These are phyloP conservation scores for Magnusiomyces tetraspermus DNA, from an alignment of 1,139 yeast species.

Conservation along the genomic window DNA sequence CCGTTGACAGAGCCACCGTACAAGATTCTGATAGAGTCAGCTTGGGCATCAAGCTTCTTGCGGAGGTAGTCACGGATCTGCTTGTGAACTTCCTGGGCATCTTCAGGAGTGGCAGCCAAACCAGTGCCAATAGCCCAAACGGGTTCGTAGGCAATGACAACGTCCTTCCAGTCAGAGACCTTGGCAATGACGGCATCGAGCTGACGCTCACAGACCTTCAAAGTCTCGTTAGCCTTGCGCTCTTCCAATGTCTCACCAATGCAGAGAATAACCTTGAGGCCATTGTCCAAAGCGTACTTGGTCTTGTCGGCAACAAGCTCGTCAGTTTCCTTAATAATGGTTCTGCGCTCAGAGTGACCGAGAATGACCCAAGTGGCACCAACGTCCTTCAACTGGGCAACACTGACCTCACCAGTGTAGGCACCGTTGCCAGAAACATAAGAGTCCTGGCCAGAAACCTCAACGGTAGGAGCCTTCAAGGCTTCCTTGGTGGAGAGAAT, in stretches of 20 bases:
- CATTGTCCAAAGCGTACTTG: conserved; percentile 83
- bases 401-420: conserved; percentile 93
- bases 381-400: conserved; percentile 78
- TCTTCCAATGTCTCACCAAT: conserved; percentile 96
- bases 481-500: conserved; percentile 65
- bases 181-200: conserved; percentile 78
- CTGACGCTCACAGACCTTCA: conserved; percentile 82
- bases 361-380: conserved; percentile 93
- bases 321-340: conserved; percentile 81
- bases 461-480: conserved; percentile 59
- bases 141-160: conserved; percentile 98
- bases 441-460: conserved; percentile 84
- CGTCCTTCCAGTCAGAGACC: conserved; percentile 81
- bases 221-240: conserved; percentile 80
- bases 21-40: conserved; percentile 75
- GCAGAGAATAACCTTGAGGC: conserved; percentile 85
- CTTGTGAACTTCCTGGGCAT: conserved; percentile 85
- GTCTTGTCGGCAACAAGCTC: conserved; percentile 92
- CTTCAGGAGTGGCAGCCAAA: conserved; percentile 96
- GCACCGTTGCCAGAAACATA: conserved; percentile 89
- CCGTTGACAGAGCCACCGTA: conserved; percentile 99
- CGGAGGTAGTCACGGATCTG: conserved; percentile 76
- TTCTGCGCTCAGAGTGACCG: conserved; percentile 99
- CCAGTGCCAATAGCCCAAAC: conserved; percentile 99
- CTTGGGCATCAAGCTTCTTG: conserved; percentile 68